Percentiles rank a stretch among this genome's conserved stretches.
Conservation (phyloP, 352 stramenopile species). For the Phytophthora lateralis region DNA sequence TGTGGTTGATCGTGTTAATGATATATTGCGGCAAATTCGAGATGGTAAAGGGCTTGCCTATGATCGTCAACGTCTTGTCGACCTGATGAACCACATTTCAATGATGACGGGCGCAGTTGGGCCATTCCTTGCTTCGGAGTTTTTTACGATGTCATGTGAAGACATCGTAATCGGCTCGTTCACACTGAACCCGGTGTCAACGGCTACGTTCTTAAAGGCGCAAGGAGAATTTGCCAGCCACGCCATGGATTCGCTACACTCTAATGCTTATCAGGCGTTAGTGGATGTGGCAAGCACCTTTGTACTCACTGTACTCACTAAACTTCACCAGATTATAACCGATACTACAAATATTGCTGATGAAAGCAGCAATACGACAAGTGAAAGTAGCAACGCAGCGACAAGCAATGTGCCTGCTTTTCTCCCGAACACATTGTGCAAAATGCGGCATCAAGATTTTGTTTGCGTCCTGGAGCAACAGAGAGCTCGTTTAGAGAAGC, state of each 20-base stretch:
- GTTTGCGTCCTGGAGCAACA: slow-evolving; percentile 27
- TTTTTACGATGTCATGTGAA: slow-evolving; percentile 31
- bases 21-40: slow-evolving; percentile 10
- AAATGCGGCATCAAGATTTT: slow-evolving; percentile 35
- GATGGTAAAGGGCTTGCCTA: slow-evolving; percentile 11
- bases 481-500: slow-evolving; percentile 15
- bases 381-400: background rate
- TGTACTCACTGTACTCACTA: slow-evolving; percentile 26
- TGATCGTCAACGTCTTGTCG: slow-evolving; percentile 23
- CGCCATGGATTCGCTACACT: slow-evolving; percentile 14
- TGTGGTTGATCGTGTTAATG: slow-evolving; percentile 13
- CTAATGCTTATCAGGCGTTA: slow-evolving; percentile 12
- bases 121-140: slow-evolving; percentile 24
- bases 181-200: slow-evolving; percentile 16
- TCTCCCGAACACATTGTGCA: slow-evolving; percentile 24
- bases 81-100: slow-evolving; percentile 25
- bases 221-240: slow-evolving; percentile 22
- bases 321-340: slow-evolving; percentile 19
- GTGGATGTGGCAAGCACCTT: slow-evolving; percentile 28
- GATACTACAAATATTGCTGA: slow-evolving; percentile 7
- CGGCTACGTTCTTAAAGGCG: slow-evolving; percentile 26
- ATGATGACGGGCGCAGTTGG: slow-evolving; percentile 29
- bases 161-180: slow-evolving; percentile 34
- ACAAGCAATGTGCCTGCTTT: slow-evolving; percentile 11
- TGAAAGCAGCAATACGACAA: background rate